phyloP scores from a whole-genome alignment of 768 basidiomycete species.

The Mrakia blollopis region DNA sequence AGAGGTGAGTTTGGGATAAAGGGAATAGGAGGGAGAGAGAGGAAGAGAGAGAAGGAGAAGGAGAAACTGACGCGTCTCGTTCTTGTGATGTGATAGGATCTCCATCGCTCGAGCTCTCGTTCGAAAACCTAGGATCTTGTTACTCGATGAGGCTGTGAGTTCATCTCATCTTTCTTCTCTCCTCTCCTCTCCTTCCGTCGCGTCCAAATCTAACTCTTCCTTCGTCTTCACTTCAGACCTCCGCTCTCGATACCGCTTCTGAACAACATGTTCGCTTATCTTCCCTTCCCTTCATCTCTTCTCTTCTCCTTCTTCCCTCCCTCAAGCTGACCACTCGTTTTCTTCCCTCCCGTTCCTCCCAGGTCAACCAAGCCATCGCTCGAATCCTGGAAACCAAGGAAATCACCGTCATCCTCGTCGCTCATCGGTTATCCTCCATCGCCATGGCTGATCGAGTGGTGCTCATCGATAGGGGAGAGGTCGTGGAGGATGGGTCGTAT shows the following conservation, averaged over 20 bases:
- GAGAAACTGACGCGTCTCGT: neutral
- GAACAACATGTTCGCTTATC: slow-evolving; percentile 25
- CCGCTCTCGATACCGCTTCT: slow-evolving; percentile 26
- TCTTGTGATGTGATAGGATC: neutral
- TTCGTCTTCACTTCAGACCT: neutral
- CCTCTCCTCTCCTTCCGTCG: too few species aligned
- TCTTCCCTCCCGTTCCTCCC: neutral
- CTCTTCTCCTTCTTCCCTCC: neutral
- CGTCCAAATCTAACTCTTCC: too few species aligned
- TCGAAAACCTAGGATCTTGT: slow-evolving; percentile 26
- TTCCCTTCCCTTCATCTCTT: neutral
- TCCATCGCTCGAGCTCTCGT: slow-evolving; percentile 30
- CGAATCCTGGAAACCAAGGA: slow-evolving; percentile 29
- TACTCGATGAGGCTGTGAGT: slow-evolving; percentile 24
- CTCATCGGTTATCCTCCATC: slow-evolving; percentile 30
- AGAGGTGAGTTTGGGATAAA: slow-evolving; percentile 20
- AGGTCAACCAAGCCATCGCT: slow-evolving; percentile 32
- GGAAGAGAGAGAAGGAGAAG: neutral
- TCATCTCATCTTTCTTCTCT: neutral
- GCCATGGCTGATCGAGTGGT: slow-evolving; percentile 31
- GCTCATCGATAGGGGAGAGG: slow-evolving; percentile 27
- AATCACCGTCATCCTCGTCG: slow-evolving; percentile 32
- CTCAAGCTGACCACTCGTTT: neutral
- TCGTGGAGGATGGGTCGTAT: slow-evolving; percentile 31
- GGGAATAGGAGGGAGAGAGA: neutral